Evolutionary conservation across 768 basidiomycete genomes (phyloP).

Genomic region (Russula dissimulans): DNA sequence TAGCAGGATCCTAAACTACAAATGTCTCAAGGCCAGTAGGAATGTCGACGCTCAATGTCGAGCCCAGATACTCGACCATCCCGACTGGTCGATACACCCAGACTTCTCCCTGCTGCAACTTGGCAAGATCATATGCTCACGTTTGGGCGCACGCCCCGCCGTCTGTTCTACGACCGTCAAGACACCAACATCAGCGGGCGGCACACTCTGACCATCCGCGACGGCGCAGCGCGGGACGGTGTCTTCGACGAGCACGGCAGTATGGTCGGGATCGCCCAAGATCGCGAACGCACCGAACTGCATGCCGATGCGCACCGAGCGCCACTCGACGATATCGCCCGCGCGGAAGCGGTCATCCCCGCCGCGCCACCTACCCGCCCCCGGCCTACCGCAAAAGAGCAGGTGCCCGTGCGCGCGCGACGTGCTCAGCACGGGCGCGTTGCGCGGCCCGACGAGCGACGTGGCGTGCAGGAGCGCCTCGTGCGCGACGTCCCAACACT

Average conservation of each 20-base stretch:
- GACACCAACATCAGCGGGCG: conserved; percentile 33
- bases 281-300: conserved; percentile 21
- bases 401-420: conserved; percentile 48
- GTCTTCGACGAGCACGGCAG: conserved; percentile 40
- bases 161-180: conserved; percentile 50
- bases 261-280: conserved; percentile 48
- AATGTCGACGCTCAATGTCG: conserved; percentile 17
- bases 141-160: conserved; percentile 32
- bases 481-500: conserved; percentile 51
- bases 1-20: not conserved
- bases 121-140: conserved; percentile 35
- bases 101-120: conserved; percentile 41
- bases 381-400: conserved; percentile 36
- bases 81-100: conserved; percentile 49
- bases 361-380: conserved; percentile 39
- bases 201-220: conserved; percentile 29
- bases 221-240: conserved; percentile 26
- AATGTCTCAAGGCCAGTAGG: conserved; percentile 5
- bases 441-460: conserved; percentile 32
- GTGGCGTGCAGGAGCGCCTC: conserved; percentile 39
- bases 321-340: conserved; percentile 51
- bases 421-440: conserved; percentile 39
- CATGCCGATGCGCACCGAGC: conserved; percentile 25
- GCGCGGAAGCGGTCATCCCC: conserved; percentile 43
- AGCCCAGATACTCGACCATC: conserved; percentile 30